Percentiles rank a stretch among this genome's conserved stretches.
Evolutionary conservation across 2,329 filamentous ascomycete species (phyloP).

Genomic region (Tothia fuscella): DNA sequence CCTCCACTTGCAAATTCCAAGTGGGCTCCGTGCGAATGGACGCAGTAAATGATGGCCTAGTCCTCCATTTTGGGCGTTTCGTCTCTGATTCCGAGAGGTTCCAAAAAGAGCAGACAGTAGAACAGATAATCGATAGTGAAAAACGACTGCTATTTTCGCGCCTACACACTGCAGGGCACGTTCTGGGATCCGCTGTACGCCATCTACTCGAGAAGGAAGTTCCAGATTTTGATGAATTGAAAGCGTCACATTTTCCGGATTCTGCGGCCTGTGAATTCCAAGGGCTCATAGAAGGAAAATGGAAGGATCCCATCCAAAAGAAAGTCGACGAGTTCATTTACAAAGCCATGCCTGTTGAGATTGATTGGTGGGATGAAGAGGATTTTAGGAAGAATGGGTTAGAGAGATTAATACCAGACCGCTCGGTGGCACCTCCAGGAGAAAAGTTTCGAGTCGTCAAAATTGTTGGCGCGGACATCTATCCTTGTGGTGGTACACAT

Average conservation of each 20-base stretch:
- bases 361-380: conserved; percentile 56
- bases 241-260: conserved; percentile 60
- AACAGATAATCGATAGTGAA: conserved; percentile 47
- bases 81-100: conserved; percentile 22
- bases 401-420: conserved; percentile 38
- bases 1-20: conserved; percentile 29
- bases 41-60: conserved; percentile 37
- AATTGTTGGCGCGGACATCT: conserved; percentile 55
- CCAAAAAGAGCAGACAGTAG: conserved; percentile 31
- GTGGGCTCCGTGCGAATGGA: conserved; percentile 48
- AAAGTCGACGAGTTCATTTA: conserved; percentile 48
- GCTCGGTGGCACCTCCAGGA: conserved; percentile 14
- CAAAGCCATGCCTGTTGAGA: conserved; percentile 28
- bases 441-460: conserved; percentile 47
- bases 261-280: conserved; percentile 56
- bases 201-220: conserved; percentile 41
- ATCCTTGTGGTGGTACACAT: conserved; percentile 68
- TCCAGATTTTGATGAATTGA: conserved; percentile 49
- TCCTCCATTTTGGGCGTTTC: conserved; percentile 56
- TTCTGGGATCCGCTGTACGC: conserved; percentile 56
- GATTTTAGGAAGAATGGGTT: conserved; percentile 37
- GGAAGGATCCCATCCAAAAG: conserved; percentile 41
- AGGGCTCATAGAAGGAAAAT: conserved; percentile 49
- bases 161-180: conserved; percentile 62
- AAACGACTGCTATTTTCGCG: conserved; percentile 54